Percentiles rank a stretch among this genome's conserved stretches.
Conservation (phyloP, 1,284 basidiomycete genomes). For the Ustilago crameri region DNA sequence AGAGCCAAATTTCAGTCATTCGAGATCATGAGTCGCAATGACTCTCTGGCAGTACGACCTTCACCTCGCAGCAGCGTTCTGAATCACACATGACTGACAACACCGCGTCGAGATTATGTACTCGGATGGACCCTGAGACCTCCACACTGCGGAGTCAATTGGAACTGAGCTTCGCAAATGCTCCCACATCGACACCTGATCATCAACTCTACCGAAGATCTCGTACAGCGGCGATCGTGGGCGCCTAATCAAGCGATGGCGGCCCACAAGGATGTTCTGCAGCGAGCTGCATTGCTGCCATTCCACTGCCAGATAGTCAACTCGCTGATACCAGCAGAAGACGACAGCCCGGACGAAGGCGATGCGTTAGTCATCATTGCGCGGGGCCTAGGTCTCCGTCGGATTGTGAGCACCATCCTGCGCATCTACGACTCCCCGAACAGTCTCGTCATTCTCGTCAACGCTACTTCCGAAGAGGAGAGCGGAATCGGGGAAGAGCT, state of each 20-base stretch:
- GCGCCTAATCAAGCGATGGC: constrained; percentile 18
- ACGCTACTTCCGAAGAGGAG: constrained; percentile 87
- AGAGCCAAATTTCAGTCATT: no score
- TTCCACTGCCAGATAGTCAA: constrained; percentile 61
- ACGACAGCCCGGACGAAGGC: constrained; percentile 57
- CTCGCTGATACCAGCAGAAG: constrained; percentile 55
- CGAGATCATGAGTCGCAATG: no score
- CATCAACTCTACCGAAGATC: background rate
- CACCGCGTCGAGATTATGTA: background rate
- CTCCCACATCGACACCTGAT: background rate
- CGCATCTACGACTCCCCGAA: constrained; percentile 89
- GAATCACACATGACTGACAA: no score
- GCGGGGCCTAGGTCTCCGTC: constrained; percentile 60
- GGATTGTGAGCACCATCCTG: constrained; percentile 61
- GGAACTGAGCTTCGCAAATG: background rate
- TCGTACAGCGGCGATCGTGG: constrained; percentile 1
- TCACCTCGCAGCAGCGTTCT: no score
- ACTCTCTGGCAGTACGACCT: no score
- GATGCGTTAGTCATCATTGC: constrained; percentile 71
- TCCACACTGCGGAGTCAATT: constrained; percentile 1
- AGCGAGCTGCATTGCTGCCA: constrained; percentile 53
- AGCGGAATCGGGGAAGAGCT: constrained; percentile 90
- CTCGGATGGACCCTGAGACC: constrained; percentile 3
- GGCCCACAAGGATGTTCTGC: constrained; percentile 21
- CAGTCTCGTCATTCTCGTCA: constrained; percentile 82